A percentile compares a stretch with the other conserved stretches of the same genome.
Evolutionary conservation across 2,329 filamentous ascomycete species (phyloP).

Genomic region (Ceratocystiopsis sp.): DNA sequence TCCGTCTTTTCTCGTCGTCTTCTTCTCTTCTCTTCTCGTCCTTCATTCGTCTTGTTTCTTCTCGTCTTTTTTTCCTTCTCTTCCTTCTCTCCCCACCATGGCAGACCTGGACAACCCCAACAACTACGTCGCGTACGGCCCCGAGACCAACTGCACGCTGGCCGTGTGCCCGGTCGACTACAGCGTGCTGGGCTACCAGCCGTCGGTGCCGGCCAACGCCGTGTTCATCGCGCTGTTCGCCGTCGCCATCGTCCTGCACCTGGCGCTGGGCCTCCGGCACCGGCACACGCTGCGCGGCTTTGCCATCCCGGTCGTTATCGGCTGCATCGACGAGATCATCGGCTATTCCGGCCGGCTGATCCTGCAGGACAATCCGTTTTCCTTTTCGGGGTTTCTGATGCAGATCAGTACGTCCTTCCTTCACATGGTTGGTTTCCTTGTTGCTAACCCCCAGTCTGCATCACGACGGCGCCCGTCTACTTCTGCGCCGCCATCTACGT

Average conservation of each 20-base stretch:
- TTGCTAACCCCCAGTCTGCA: constrained; percentile 27
- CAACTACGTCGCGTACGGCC: constrained; percentile 21
- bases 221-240: constrained; percentile 26
- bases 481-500: constrained; percentile 50
- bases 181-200: constrained; percentile 30
- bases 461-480: constrained; percentile 39
- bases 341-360: constrained; percentile 46
- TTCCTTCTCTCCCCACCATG: not conserved
- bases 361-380: constrained; percentile 40
- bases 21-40: not conserved
- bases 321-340: constrained; percentile 39
- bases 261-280: constrained; percentile 28
- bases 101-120: not conserved
- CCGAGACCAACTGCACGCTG: constrained; percentile 31
- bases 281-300: constrained; percentile 26
- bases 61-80: not conserved
- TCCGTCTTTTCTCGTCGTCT: not conserved
- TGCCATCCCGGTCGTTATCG: constrained; percentile 34
- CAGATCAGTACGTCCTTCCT: constrained; percentile 33
- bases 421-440: not conserved
- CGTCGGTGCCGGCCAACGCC: constrained; percentile 24
- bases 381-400: constrained; percentile 43
- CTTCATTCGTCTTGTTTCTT: not conserved
- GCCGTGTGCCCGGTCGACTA: constrained; percentile 26
- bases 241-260: constrained; percentile 29